phyloP scores from a whole-genome alignment of 352 stramenopile genomes.

The Phytophthora sojae region DNA sequence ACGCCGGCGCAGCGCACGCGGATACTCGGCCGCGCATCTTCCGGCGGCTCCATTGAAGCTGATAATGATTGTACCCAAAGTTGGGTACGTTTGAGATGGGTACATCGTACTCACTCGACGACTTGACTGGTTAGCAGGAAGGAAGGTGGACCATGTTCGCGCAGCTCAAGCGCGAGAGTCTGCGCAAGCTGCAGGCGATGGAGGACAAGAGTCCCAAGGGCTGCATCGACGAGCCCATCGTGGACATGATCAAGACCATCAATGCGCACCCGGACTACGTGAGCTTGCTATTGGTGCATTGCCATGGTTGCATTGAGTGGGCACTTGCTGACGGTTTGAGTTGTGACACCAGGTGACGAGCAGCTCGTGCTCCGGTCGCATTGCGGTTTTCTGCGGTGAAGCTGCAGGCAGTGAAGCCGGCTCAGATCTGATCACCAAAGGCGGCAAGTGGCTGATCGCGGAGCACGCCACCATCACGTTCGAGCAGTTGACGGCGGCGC shows the following conservation, averaged over 20 bases:
- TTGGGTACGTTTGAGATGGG: constrained; percentile 1
- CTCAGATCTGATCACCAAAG: constrained; percentile 85
- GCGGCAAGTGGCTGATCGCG: constrained; percentile 88
- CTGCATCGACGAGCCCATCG: constrained; percentile 89
- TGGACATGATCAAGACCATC: constrained; percentile 88
- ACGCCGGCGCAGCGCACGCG: constrained; percentile 40
- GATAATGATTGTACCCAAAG: neutral
- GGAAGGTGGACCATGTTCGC: constrained; percentile 59
- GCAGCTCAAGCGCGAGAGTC: constrained; percentile 86
- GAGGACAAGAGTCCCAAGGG: constrained; percentile 93
- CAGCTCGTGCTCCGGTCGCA: constrained; percentile 92
- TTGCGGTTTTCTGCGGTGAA: constrained; percentile 86
- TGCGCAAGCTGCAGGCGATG: constrained; percentile 83
- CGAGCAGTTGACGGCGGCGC: constrained; percentile 65
- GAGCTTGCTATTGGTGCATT: constrained; percentile 12
- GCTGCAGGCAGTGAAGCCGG: constrained; percentile 24
- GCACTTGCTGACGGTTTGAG: neutral
- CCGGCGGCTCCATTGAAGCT: constrained; percentile 1
- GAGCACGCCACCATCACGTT: constrained; percentile 80
- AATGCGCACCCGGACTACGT: constrained; percentile 90
- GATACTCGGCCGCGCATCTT: constrained; percentile 29
- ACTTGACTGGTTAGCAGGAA: constrained; percentile 8
- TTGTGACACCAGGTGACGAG: constrained; percentile 76
- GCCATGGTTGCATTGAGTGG: neutral
- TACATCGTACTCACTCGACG: constrained; percentile 6